Evolutionary conservation across 805 yeast genomes (phyloP), one percentile per base, ranked within the genome.

Genomic region (Suhomyces pyralidae): DNA sequence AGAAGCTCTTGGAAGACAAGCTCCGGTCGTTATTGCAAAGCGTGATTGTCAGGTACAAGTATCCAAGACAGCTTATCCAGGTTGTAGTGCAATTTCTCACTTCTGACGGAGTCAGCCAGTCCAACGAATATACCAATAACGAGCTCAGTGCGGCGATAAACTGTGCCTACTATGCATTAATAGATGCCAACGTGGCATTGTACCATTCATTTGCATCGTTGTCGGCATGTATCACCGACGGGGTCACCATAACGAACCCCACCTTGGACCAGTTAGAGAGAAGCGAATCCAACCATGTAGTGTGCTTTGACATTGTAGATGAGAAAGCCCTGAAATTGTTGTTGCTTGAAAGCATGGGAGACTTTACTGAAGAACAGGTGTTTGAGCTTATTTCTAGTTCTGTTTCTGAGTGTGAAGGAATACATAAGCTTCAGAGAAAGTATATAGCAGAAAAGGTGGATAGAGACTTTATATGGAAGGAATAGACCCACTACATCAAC

Each of bases 121-220:
- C 50, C 22, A 54, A 58, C 12, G 65, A 58, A 28, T 68, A 60
- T 55, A 65, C 77, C 25, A 66, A 74, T 42, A 77, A 79, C 51
- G 90, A 88, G 62, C 67, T 89, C 43, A 79, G 84, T 49, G 83
- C 85, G 1, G 85, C 87, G 20, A 76, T 93, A 40, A 93, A 94
- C 66, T 85, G 90, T 2, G 71, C 85, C 1, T 84, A 77, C 56
- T 69, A 88, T 56, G 96, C 97, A 0, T 76, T 93, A 44, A 66
- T 91, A 1, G 93, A 91, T 66, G 87, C 96, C 6, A 90, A 89
- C 45, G 77, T 92, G 17, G 86, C 90, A 0, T 67, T 93, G 50
- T 73, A 76, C 46, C 69, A 79, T n/a, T 80, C 91, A 0, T 84
- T 85, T 60, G 78, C 82, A 0, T 81, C 91, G 15, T 70, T 80